A percentile compares a stretch with the other conserved stretches of the same genome.
Conservation (phyloP, 2,329 filamentous ascomycete genomes). For the Dryadomyces quercivorus region DNA sequence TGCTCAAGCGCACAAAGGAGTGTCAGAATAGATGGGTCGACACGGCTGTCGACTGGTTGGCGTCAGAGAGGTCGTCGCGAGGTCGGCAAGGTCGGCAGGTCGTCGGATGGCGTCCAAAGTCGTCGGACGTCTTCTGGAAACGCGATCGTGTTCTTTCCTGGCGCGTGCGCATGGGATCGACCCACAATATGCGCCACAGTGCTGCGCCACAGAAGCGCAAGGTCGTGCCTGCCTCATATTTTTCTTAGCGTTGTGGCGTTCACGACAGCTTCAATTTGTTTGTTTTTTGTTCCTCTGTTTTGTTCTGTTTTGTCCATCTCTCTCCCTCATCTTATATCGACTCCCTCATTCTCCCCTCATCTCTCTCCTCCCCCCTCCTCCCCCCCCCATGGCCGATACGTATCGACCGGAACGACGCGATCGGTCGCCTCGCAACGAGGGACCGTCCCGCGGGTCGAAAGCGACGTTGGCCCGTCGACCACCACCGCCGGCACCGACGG, state of each 20-base stretch:
- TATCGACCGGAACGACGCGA: conserved; percentile 5
- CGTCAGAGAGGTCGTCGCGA: too few species aligned
- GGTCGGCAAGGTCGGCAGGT: too few species aligned
- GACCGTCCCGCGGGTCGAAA: not conserved
- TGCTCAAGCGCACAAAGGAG: not conserved
- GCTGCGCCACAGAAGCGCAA: not conserved
- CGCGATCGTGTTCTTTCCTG: conserved; percentile 2
- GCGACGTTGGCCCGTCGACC: not conserved
- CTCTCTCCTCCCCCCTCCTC: not conserved
- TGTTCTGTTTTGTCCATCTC: not conserved
- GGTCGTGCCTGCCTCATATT: not conserved
- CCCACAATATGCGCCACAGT: not conserved
- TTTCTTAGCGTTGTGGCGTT: not conserved
- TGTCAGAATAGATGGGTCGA: not conserved
- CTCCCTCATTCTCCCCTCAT: not conserved
- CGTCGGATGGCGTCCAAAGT: too few species aligned
- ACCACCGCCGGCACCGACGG: conserved; percentile 38
- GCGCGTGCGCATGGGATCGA: too few species aligned
- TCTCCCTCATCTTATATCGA: not conserved
- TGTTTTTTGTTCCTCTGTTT: not conserved
- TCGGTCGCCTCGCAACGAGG: not conserved
- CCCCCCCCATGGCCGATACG: conserved; percentile 5
- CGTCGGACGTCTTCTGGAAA: not conserved
- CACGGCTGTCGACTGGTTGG: too few species aligned
- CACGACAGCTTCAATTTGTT: not conserved